Evolutionary conservation across 1,284 basidiomycete genomes (phyloP).

Genomic region (Fomitiporia mediterranea): DNA sequence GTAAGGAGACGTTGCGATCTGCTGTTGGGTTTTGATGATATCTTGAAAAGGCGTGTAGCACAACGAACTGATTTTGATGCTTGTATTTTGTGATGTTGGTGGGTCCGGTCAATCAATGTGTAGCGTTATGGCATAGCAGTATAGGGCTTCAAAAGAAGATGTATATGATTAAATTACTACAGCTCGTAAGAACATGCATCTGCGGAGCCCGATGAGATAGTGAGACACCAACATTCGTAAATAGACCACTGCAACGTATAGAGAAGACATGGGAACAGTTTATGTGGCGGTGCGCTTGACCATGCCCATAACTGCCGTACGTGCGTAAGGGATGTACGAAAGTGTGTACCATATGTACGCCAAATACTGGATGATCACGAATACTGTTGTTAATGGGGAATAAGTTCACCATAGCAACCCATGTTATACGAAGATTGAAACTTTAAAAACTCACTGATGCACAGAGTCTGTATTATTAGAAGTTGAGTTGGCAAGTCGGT

Average conservation of each 20-base stretch:
- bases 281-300: not conserved
- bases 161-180: slow-evolving; percentile 4
- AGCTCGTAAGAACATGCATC: not conserved
- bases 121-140: not conserved
- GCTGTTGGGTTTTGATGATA: not conserved
- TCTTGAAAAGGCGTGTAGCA: not conserved
- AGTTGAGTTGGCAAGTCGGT: too few species aligned
- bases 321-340: slow-evolving; percentile 86
- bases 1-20: not conserved
- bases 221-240: not conserved
- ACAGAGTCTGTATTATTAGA: slow-evolving; percentile 34
- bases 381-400: slow-evolving; percentile 47
- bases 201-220: not conserved
- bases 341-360: slow-evolving; percentile 83
- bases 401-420: too few species aligned
- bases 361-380: slow-evolving; percentile 81
- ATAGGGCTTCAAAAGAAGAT: not conserved
- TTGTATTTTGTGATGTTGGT: not conserved
- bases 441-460: slow-evolving; percentile 42
- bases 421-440: slow-evolving; percentile 12
- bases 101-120: slow-evolving; percentile 2
- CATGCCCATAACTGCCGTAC: slow-evolving; percentile 48
- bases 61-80: too few species aligned
- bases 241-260: not conserved
- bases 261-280: not conserved